phyloP scores from a whole-genome alignment of 768 basidiomycete genomes.

The Mycena venus region DNA sequence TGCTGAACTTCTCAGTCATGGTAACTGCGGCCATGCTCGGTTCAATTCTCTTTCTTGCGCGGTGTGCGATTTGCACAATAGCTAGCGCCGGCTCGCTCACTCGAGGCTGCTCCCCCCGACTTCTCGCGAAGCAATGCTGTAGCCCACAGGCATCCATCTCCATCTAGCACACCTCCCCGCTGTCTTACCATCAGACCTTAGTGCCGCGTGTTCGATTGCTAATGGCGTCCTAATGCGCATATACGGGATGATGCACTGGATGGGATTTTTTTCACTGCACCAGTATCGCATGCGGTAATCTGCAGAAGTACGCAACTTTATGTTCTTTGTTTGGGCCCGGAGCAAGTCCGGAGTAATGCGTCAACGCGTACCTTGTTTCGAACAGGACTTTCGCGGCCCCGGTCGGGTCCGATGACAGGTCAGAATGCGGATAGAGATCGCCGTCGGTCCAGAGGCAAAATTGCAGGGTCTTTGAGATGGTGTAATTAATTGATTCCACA shows the following conservation, averaged over 20 bases:
- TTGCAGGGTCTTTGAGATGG: conserved; percentile 3
- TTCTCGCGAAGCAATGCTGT: not conserved
- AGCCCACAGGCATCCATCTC: not conserved
- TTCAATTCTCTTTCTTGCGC: not conserved
- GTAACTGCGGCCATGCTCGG: not conserved
- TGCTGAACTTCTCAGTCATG: not conserved
- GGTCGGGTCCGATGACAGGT: conserved; percentile 5
- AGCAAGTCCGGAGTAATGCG: not conserved
- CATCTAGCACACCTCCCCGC: conserved; percentile 7
- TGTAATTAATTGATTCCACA: conserved; percentile 8
- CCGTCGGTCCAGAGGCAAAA: not conserved
- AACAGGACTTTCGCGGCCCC: conserved; percentile 9
- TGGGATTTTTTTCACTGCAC: not conserved
- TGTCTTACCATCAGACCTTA: conserved; percentile 6
- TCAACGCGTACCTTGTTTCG: conserved; percentile 15
- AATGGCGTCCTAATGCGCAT: conserved; percentile 11
- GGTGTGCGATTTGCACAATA: not conserved
- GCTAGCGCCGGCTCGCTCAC: not conserved
- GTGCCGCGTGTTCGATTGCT: conserved; percentile 13
- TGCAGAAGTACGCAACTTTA: not conserved
- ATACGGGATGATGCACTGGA: not conserved
- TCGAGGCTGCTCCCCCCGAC: too few species aligned
- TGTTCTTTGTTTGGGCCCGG: not conserved
- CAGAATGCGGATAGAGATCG: not conserved
- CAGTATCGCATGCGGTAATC: not conserved